Evolutionary conservation across 1,139 yeast genomes (phyloP), one percentile per base, ranked within the genome.

Genomic region (Lodderomyces jiufengensis): DNA sequence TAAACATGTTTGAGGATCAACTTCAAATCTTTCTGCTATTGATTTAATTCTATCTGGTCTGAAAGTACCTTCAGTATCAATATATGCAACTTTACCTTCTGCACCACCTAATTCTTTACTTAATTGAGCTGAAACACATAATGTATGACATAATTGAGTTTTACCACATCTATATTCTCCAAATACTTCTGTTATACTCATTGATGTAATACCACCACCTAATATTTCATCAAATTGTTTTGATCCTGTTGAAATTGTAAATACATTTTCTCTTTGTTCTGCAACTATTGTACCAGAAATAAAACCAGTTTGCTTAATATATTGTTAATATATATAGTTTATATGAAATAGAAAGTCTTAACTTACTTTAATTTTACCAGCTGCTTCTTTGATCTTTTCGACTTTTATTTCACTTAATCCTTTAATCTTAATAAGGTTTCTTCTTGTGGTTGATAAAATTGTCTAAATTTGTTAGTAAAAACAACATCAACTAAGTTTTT

Each of bases 81-180:
- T 71, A 45, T 66, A 76, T 1, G 80, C 81, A 1, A 74, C 80
- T 54, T 76, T 76, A 0, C 83, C 83, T 48, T 76, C 81, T 1
- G 72, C 80, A 2, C 83, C 83, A 4, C 82, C 82, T 58, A 70
- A 52, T 4, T 59, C 61, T 37, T 55, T 66, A 6, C 81, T 79
- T 29, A 77, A 51, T 47, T 77, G 84, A 2, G 80, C 64, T 1
- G 81, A 70, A 3, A 77, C 80, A 51, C 83, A 77, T 33, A 77
- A 52, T 0, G 82, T 76, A 44, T 76, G 82, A 2, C 80, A 73
- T 53, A 77, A 52, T 47, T 77, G 82, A 6, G 81, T 76, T 50
- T 77, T 76, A 34, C 82, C 82, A 43, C 81, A 76, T 39, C 83
- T 59, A 45, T 73, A 77, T 47, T 77, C 83, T 3, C 83, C 83